These are phyloP conservation scores for Rhytidiadelphus loreus DNA, from an alignment of 225 moss, liverwort and hornwort genomes.

Conservation along the genomic window DNA sequence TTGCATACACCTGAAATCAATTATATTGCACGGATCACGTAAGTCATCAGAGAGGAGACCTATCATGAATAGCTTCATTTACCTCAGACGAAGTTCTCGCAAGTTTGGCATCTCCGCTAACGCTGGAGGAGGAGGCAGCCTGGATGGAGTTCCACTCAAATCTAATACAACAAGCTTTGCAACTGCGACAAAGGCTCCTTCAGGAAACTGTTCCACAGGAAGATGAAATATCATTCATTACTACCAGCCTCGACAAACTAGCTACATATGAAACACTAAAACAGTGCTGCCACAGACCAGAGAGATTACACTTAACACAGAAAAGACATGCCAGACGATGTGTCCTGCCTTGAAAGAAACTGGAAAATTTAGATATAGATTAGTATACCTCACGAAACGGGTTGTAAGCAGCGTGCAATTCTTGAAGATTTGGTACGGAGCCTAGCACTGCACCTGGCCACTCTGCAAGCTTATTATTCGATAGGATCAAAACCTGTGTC, in stretches of 20 bases:
- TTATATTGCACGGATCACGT: neutral
- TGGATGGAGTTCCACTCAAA: conserved; percentile 59
- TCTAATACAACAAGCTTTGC: conserved; percentile 62
- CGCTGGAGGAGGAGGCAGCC: conserved; percentile 52
- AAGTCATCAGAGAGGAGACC: neutral
- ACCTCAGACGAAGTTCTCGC: conserved; percentile 80
- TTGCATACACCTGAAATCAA: neutral
- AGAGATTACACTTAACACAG: neutral
- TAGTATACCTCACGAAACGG: conserved; percentile 48
- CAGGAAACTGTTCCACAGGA: conserved; percentile 43
- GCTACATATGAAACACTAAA: neutral
- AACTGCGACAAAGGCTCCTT: conserved; percentile 58
- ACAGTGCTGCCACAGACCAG: neutral
- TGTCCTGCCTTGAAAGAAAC: neutral
- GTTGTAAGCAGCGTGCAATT: conserved; percentile 63
- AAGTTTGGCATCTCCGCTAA: conserved; percentile 66
- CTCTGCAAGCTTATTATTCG: conserved; percentile 70
- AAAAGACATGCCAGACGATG: neutral
- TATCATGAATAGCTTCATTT: neutral
- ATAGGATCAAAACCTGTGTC: conserved; percentile 53
- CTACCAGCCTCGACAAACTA: neutral
- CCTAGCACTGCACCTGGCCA: conserved; percentile 74
- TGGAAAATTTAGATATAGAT: neutral
- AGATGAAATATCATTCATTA: neutral
- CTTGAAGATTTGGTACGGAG: conserved; percentile 59